phyloP scores from a whole-genome alignment of 148 eudicot species.

The Cornus florida region DNA sequence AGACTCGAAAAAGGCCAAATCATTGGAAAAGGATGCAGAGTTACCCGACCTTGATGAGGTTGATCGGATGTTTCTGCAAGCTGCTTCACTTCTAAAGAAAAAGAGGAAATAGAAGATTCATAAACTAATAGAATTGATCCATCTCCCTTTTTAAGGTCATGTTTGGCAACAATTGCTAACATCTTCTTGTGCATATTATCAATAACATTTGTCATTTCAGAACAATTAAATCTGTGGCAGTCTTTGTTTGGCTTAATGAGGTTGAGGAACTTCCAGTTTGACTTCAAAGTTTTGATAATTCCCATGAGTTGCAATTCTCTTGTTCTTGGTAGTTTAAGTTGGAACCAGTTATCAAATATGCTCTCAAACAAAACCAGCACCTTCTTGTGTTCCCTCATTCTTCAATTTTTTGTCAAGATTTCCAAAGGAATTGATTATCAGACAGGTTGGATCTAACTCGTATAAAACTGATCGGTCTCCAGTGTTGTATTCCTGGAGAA shows the following conservation, averaged over 20 bases:
- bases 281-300: too few species aligned
- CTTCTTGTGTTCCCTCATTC: too few species aligned
- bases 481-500: too few species aligned
- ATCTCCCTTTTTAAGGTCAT: not conserved
- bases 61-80: slow-evolving; percentile 70
- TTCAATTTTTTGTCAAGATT: too few species aligned
- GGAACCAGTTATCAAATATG: too few species aligned
- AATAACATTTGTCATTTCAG: not conserved
- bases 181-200: not conserved
- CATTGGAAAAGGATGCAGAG: slow-evolving; percentile 34
- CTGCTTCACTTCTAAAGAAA: slow-evolving; percentile 79
- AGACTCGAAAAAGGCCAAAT: slow-evolving; percentile 37
- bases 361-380: too few species aligned
- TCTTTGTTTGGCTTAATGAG: not conserved
- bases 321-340: too few species aligned
- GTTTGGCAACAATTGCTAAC: not conserved
- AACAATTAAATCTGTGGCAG: not conserved
- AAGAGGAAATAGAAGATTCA: slow-evolving; percentile 37
- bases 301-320: not conserved
- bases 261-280: not conserved
- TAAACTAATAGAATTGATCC: not conserved
- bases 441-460: too few species aligned
- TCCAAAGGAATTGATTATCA: too few species aligned
- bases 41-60: slow-evolving; percentile 73
- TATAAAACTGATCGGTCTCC: too few species aligned